Evolutionary conservation across 371 early-diverging fungal genomes (phyloP).

Genomic region (Mucor irregularis): DNA sequence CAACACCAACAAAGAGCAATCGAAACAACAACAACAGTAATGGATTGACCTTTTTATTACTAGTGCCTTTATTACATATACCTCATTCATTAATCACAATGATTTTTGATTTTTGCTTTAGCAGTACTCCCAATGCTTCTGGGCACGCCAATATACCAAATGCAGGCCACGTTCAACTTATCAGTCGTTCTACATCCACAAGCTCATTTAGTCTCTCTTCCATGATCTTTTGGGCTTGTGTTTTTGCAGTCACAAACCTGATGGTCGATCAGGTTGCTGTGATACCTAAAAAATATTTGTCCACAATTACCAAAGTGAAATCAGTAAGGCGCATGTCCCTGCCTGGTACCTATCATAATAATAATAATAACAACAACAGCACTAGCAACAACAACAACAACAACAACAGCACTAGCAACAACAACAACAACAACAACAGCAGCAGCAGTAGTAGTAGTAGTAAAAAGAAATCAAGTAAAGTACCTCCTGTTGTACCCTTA

Average conservation of each 20-base stretch:
- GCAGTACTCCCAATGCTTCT: neutral
- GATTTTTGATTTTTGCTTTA: slow-evolving; percentile 29
- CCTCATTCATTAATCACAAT: slow-evolving; percentile 40
- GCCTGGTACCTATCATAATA: slow-evolving; percentile 24
- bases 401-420: neutral
- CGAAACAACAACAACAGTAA: slow-evolving; percentile 1
- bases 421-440: neutral
- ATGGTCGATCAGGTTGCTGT: slow-evolving; percentile 30
- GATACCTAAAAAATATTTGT: neutral
- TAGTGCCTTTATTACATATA: slow-evolving; percentile 39
- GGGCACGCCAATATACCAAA: too few relatives aligned
- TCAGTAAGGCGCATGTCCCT: slow-evolving; percentile 17
- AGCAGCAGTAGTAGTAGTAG: too few relatives aligned
- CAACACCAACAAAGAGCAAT: neutral
- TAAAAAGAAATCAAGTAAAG: neutral
- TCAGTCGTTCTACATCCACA: neutral
- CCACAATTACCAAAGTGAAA: neutral
- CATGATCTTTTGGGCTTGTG: slow-evolving; percentile 40
- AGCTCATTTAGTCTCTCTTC: slow-evolving; percentile 20
- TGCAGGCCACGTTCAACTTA: too few relatives aligned
- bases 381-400: neutral
- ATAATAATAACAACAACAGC: neutral
- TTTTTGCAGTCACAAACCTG: slow-evolving; percentile 36
- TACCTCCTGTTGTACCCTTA: neutral
- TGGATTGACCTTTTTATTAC: slow-evolving; percentile 21